A percentile compares a stretch with the other conserved stretches of the same genome.
Conservation (phyloP, 1,284 basidiomycete genomes). For the Ceratobasidium sp. region DNA sequence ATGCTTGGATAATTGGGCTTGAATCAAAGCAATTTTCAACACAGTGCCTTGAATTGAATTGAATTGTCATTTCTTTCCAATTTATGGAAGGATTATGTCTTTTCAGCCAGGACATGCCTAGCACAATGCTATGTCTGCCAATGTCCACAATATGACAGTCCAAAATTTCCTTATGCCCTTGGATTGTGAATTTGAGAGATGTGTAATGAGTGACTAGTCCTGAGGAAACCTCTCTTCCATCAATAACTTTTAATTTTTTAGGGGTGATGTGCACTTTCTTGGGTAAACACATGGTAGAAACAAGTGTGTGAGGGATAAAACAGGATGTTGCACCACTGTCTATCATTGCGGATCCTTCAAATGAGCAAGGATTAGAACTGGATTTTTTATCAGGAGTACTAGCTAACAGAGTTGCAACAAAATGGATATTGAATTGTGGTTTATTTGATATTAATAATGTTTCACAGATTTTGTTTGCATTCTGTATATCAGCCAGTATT, state of each 20-base stretch:
- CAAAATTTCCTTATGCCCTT: too few relatives aligned
- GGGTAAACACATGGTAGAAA: not conserved
- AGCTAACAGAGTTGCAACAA: not conserved
- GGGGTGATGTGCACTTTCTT: not conserved
- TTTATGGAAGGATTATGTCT: not conserved
- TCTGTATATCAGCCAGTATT: not conserved
- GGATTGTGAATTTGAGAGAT: not conserved
- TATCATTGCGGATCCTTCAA: not conserved
- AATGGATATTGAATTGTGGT: not conserved
- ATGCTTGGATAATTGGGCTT: too few relatives aligned
- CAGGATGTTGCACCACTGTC: not conserved
- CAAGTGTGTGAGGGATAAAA: not conserved
- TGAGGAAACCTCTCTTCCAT: not conserved
- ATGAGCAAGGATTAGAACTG: not conserved
- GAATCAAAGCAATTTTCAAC: not conserved
- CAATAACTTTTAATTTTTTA: not conserved
- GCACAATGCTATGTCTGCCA: too few relatives aligned
- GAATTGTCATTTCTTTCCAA: not conserved
- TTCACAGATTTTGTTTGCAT: not conserved
- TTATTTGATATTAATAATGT: not conserved
- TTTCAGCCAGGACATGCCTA: not conserved
- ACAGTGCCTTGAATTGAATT: not conserved
- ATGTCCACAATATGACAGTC: too few relatives aligned
- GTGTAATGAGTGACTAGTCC: not conserved
- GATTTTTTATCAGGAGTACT: not conserved